Evolutionary conservation across 495 filamentous ascomycete species (phyloP), one percentile per base, ranked within the genome.

Genomic region (Podospora appendiculata): DNA sequence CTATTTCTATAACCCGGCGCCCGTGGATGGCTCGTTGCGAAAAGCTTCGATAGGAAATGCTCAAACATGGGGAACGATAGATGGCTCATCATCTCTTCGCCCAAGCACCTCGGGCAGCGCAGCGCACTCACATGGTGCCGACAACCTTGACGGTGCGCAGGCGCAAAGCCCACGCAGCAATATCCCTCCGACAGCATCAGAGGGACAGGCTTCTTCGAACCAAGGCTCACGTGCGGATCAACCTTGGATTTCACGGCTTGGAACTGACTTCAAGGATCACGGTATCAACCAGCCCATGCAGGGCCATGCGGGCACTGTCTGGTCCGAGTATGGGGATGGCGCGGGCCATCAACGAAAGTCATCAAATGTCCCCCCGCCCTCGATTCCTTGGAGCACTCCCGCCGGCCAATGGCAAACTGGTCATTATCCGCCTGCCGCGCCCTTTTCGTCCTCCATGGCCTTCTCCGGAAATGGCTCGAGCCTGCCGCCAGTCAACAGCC

Each of bases 1-100:
- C 10, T 74, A 69, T 48, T 72, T 75, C 43, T 69, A 68, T 42
- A 60, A 55, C 6, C 67, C 71, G 10, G 62, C 53, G n/a, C 61
- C 65, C 8, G 55, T 51, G 13, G 63, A 50, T 8, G 33, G 42
- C 3, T 41, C 17, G 12, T 13, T 52, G 38, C 48, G 50, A 18
- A 53, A 54, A 16, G 17, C 52, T 0, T 36, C 42, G 0, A 39
- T 42, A 4, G 45, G 42, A 33, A 45, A 34, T 41, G 16, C 39
- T 9, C 41, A 38, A 0, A 34, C 39, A 8, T 38, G 34, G 9
- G 58, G 55, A 52, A 34, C 25, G 3, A 41, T 34, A 1, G 39
- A 61, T n/a, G 44, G 53, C 39, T 25, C 49, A n/a, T 25, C 39
- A 2, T 50, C 52, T 40, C 36, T 57, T 11, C 55, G 62, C 2